Base-by-base conservation (phyloP, 345 rosid genomes). In the Populus nigra region DNA sequence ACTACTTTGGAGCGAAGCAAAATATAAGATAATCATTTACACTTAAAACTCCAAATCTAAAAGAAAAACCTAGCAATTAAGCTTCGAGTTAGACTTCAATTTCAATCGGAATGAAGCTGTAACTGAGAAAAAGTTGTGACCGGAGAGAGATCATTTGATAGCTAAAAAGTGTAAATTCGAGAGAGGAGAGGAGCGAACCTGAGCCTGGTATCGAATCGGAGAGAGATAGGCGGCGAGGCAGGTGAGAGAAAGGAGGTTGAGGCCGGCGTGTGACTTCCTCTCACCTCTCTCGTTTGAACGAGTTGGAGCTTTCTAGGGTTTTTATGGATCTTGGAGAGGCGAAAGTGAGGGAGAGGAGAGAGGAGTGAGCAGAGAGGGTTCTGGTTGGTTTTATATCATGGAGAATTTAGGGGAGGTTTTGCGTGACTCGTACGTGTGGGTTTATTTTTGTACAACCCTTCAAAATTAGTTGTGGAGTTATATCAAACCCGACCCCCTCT, bases 221-320 rank as follows among this genome's bases (percentile, higher is more conserved):
- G 68, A 15, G 31, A 57, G 78, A 22, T 5, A 36, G 35, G 10
- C 12, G 55, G 47, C 50, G 22, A 68, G 61, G 39, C 29, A 82
- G 84, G 79, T 45, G 86, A 79, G 71, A 83, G 77, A 22, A 69
- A 70, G 68, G 63, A 27, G 53, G 53, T 38, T 7, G 12, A 31
- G 67, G 61, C 62, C 49, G 27, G 20, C 71, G 65, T 0, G 47
- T 22, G 33, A n/a, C 50, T 78, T 73, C 76, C 81, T 78, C 84
- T 82, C 79, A 76, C 82, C 83, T 76, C 83, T 62, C 74, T 47
- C 74, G 61, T 45, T 35, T 10, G 17, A 22, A 31, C 61, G n/a
- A 69, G 68, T 73, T 71, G 85, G 85, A 78, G 81, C 43, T 80
- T 47, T 77, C 85, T 89, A 88, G 95, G 95, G 91, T 89, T 91